Evolutionary conservation across 1,139 yeast species (phyloP).

Genomic region (Geotrichum australiense): DNA sequence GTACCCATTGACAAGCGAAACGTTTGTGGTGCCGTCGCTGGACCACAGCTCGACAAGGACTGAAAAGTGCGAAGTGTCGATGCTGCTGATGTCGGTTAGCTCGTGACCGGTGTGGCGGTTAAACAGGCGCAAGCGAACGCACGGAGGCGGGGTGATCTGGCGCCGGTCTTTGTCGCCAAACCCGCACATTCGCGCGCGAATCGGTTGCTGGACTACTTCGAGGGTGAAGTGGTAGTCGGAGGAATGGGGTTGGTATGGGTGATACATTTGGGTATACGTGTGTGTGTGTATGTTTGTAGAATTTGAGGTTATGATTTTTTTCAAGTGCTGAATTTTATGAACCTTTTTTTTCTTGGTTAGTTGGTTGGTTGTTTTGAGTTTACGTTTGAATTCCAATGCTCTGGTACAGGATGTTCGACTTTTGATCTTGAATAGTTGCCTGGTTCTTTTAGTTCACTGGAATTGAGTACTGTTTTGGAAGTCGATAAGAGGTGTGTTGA

Average conservation of each 20-base stretch:
- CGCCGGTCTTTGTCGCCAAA: slow-evolving; percentile 42
- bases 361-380: no score
- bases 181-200: slow-evolving; percentile 43
- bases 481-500: no score
- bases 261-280: no score
- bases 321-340: no score
- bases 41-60: slow-evolving; percentile 38
- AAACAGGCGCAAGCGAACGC: slow-evolving; percentile 33
- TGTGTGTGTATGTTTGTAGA: no score
- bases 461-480: no score
- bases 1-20: slow-evolving; percentile 27
- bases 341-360: no score
- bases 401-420: no score
- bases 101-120: slow-evolving; percentile 29
- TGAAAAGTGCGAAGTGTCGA: slow-evolving; percentile 34
- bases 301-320: no score
- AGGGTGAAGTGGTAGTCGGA: slow-evolving; percentile 23
- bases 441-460: no score
- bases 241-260: slow-evolving; percentile 2
- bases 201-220: slow-evolving; percentile 39
- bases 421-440: no score
- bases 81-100: slow-evolving; percentile 24
- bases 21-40: slow-evolving; percentile 32
- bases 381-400: no score
- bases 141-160: slow-evolving; percentile 42